Conservation (phyloP, 2,329 filamentous ascomycete species). For the Sclerotiophoma versabilis region DNA sequence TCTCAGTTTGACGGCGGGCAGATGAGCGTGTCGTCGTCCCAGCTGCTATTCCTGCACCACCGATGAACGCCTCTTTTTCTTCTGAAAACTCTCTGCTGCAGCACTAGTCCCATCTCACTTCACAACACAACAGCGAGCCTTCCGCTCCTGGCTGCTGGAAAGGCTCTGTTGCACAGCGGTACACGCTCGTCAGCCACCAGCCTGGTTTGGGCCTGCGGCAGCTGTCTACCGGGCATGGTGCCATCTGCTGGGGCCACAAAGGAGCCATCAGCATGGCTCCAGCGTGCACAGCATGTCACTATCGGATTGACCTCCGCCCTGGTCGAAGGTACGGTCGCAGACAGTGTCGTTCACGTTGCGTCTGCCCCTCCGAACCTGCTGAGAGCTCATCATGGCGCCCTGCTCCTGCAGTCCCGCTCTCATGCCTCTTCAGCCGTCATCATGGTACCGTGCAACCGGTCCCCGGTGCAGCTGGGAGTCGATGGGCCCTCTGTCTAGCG, state of each 20-base stretch:
- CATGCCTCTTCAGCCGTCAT: slow-evolving; percentile 31
- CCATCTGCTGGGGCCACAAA: slow-evolving; percentile 31
- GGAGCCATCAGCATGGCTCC: slow-evolving; percentile 39
- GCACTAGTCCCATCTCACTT: slow-evolving; percentile 31
- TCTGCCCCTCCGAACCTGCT: slow-evolving; percentile 30
- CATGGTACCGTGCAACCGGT: slow-evolving; percentile 41
- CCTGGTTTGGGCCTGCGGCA: slow-evolving; percentile 45
- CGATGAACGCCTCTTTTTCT: slow-evolving; percentile 32
- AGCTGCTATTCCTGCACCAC: slow-evolving; percentile 38
- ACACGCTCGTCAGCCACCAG: slow-evolving; percentile 38
- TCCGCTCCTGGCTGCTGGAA: slow-evolving; percentile 40
- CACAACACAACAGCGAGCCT: slow-evolving; percentile 29
- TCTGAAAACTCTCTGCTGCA: slow-evolving; percentile 35
- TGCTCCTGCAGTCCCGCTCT: slow-evolving; percentile 27
- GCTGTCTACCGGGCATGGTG: slow-evolving; percentile 41
- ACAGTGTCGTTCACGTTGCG: slow-evolving; percentile 26
- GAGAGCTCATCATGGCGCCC: slow-evolving; percentile 12
- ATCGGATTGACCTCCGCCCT: slow-evolving; percentile 35
- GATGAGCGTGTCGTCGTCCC: slow-evolving; percentile 9
- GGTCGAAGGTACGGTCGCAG: slow-evolving; percentile 18
- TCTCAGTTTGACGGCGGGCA: slow-evolving; percentile 1
- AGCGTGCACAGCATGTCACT: slow-evolving; percentile 34
- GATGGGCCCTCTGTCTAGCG: neutral
- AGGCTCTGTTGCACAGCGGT: slow-evolving; percentile 30
- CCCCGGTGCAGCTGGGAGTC: slow-evolving; percentile 25